Evolutionary conservation across 495 filamentous ascomycete genomes (phyloP).

Genomic region (Penicillium argentinense): DNA sequence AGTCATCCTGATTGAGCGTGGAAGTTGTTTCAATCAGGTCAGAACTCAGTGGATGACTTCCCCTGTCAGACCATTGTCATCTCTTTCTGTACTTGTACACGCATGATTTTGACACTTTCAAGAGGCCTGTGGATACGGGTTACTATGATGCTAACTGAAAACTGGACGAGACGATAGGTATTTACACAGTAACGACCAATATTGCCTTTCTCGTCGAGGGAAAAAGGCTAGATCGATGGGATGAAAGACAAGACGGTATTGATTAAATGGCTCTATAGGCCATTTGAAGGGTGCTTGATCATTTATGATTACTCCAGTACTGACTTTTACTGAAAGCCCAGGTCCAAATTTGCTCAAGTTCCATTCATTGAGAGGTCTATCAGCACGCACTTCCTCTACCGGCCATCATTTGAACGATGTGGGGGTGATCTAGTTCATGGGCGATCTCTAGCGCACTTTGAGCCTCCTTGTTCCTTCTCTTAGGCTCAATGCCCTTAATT

Average conservation of each 20-base stretch:
- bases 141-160: neutral
- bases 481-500: conserved; percentile 3
- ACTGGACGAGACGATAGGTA: neutral
- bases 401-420: conserved; percentile 1
- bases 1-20: neutral
- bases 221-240: neutral
- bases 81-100: neutral
- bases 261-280: neutral
- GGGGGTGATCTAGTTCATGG: neutral
- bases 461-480: neutral
- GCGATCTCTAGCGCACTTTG: conserved; percentile 3
- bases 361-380: neutral
- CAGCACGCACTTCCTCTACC: neutral
- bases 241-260: neutral
- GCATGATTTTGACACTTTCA: neutral
- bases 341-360: neutral
- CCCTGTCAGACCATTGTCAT: no score
- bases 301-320: conserved; percentile 1
- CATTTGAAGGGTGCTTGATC: neutral
- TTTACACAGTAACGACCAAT: neutral
- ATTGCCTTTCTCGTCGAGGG: neutral
- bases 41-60: no score
- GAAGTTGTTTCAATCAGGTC: no score
- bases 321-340: neutral
- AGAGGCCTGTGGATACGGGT: neutral